phyloP scores from a whole-genome alignment of 345 rosid genomes.

The Gossypium mustelinum region DNA sequence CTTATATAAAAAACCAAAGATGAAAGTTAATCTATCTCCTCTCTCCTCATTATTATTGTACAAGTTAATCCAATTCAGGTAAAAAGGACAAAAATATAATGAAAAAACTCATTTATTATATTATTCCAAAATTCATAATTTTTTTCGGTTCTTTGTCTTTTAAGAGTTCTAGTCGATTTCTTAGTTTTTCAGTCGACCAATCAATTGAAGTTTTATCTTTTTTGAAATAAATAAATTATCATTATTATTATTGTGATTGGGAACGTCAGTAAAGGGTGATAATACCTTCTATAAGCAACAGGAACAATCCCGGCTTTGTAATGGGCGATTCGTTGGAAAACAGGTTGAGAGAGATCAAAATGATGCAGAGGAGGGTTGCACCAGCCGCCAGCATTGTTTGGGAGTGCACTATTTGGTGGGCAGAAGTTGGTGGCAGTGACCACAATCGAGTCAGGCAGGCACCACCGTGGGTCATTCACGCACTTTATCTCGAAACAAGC shows the following conservation, averaged over 20 bases:
- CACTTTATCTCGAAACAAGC: constrained; percentile 13
- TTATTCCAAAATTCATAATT: no score
- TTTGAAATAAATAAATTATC: neutral
- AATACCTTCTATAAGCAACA: constrained; percentile 54
- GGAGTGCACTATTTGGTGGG: constrained; percentile 4
- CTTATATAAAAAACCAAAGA: neutral
- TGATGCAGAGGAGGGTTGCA: constrained; percentile 10
- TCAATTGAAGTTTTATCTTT: no score
- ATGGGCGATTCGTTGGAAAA: constrained; percentile 35
- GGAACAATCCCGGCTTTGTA: constrained; percentile 65
- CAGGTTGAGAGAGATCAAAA: constrained; percentile 9
- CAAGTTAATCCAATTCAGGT: no score
- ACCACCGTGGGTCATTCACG: neutral
- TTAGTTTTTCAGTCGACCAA: no score
- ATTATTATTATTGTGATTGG: neutral
- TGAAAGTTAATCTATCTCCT: no score
- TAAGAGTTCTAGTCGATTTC: no score
- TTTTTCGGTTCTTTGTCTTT: no score
- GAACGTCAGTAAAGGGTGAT: neutral
- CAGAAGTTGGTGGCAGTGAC: constrained; percentile 14
- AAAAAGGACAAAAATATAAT: no score
- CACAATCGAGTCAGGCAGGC: constrained; percentile 4
- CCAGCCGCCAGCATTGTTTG: constrained; percentile 9
- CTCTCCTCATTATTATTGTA: no score
- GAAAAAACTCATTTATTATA: no score